Percentiles rank a stretch among this genome's conserved stretches.
Conservation (phyloP, 306 rosid species). For the Amphicarpaea edgeworthii region DNA sequence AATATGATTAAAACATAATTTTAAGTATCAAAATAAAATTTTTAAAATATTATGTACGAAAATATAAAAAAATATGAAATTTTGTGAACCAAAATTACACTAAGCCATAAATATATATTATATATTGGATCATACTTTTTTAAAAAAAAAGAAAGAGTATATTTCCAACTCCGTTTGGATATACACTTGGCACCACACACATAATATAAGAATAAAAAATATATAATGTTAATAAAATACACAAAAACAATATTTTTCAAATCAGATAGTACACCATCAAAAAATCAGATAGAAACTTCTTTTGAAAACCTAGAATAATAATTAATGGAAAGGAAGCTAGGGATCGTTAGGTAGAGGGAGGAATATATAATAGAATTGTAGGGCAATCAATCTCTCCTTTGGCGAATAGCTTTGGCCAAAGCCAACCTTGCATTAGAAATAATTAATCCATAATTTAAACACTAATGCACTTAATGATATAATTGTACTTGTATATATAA, state of each 20-base stretch:
- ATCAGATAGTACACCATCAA: background rate
- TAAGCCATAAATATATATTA: too few relatives aligned
- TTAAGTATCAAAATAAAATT: too few relatives aligned
- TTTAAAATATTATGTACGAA: too few relatives aligned
- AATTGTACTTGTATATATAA: background rate
- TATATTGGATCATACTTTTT: too few relatives aligned
- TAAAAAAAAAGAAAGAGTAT: too few relatives aligned
- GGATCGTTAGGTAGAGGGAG: slow-evolving; percentile 3
- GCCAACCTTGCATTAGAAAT: background rate
- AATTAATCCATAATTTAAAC: background rate
- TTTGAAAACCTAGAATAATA: background rate
- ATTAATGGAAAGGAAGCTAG: background rate
- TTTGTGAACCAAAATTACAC: too few relatives aligned
- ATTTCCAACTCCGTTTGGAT: background rate
- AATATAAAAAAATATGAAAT: too few relatives aligned
- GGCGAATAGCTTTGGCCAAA: slow-evolving; percentile 36
- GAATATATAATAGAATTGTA: slow-evolving; percentile 9
- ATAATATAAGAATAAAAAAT: background rate
- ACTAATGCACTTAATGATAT: background rate
- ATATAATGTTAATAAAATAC: background rate
- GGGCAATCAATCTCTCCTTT: slow-evolving; percentile 1
- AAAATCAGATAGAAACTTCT: slow-evolving; percentile 21
- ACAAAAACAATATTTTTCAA: background rate
- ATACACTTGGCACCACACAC: background rate
- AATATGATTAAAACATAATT: too few relatives aligned